A percentile compares a stretch with the other conserved stretches of the same genome.
phyloP scores from a whole-genome alignment of 2,329 filamentous ascomycete species.

The Botrytis deweyae region DNA sequence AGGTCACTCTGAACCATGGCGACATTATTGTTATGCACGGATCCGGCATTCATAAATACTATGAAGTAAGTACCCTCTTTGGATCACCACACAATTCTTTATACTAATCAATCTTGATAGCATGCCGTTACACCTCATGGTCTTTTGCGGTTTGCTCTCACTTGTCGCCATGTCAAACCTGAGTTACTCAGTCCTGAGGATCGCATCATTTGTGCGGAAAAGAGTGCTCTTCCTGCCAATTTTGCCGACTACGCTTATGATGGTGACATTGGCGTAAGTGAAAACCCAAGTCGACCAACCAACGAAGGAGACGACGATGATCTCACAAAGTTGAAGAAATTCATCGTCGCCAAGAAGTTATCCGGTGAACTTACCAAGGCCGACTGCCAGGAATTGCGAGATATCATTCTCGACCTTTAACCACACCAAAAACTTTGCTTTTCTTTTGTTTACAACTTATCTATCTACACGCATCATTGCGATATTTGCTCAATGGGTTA shows the following conservation, averaged over 20 bases:
- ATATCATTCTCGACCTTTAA: background rate
- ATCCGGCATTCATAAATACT: slow-evolving; percentile 55
- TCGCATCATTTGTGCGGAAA: slow-evolving; percentile 23
- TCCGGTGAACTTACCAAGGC: background rate
- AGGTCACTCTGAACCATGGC: slow-evolving; percentile 55
- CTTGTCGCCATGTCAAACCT: slow-evolving; percentile 52
- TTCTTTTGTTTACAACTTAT: background rate
- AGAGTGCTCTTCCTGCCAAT: slow-evolving; percentile 38
- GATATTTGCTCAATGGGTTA: background rate
- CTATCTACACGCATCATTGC: background rate
- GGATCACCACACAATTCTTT: too few species aligned
- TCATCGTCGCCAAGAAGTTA: background rate
- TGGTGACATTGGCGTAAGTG: slow-evolving; percentile 33
- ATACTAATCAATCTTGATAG: slow-evolving; percentile 37
- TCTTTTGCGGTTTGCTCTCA: slow-evolving; percentile 56
- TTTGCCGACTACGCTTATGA: slow-evolving; percentile 36
- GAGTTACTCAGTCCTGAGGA: slow-evolving; percentile 41
- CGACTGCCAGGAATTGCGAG: background rate
- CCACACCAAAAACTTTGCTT: background rate
- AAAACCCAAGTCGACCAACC: background rate
- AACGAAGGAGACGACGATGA: background rate
- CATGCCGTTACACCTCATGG: slow-evolving; percentile 54
- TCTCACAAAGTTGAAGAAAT: background rate
- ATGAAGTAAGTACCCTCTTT: slow-evolving; percentile 47
- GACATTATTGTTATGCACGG: slow-evolving; percentile 67